These are phyloP conservation scores for Aureobasidium namibiae DNA, from an alignment of 2,329 filamentous ascomycete species.

Conservation along the genomic window DNA sequence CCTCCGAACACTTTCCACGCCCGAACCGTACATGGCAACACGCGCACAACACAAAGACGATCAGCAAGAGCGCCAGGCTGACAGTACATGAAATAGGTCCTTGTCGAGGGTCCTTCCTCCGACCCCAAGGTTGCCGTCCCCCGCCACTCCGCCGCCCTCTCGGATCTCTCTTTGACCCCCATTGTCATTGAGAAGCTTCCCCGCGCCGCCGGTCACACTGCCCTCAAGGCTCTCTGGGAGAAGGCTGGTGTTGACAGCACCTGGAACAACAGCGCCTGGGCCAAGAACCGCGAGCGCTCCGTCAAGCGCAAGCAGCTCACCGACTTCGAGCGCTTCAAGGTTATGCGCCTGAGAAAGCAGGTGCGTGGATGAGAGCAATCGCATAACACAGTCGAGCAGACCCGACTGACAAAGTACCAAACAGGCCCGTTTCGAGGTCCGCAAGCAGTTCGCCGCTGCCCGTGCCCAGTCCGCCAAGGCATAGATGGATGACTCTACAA, in stretches of 20 bases:
- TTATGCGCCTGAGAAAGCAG: conserved; percentile 98
- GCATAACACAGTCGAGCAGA: neutral
- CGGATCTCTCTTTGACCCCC: conserved; percentile 78
- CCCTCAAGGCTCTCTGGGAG: conserved; percentile 84
- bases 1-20: neutral
- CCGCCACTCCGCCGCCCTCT: conserved; percentile 77
- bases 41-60: neutral
- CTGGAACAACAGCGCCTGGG: conserved; percentile 86
- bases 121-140: conserved; percentile 71
- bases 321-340: conserved; percentile 99
- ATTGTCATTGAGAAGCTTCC: conserved; percentile 81
- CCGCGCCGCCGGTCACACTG: conserved; percentile 72
- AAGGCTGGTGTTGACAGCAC: conserved; percentile 84
- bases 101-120: conserved; percentile 88
- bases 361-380: conserved; percentile 41
- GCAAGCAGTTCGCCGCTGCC: conserved; percentile 92
- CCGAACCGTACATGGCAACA: neutral
- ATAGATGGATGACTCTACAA: conserved; percentile 20
- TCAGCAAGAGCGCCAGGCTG: conserved; percentile 14
- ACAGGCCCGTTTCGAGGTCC: conserved; percentile 84
- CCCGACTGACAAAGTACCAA: conserved; percentile 2
- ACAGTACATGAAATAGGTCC: conserved; percentile 54
- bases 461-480: conserved; percentile 64
- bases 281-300: conserved; percentile 82
- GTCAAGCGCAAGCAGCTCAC: conserved; percentile 83